Evolutionary conservation across 345 rosid species (phyloP), one percentile per base, ranked within the genome.

Genomic region (Eutrema heterophyllum): DNA sequence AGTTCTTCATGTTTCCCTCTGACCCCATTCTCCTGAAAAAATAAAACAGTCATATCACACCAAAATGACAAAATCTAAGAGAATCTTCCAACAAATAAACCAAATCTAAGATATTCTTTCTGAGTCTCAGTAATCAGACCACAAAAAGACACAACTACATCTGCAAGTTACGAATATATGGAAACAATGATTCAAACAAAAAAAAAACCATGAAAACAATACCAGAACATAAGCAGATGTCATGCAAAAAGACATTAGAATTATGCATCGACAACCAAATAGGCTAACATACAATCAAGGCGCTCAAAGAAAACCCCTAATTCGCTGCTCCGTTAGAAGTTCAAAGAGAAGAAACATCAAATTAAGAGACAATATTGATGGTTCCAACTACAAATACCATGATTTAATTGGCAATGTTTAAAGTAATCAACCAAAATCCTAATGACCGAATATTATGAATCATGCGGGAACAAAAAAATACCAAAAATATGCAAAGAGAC

Each of bases 1-100:
- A 63, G 15, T 78, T 84, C 78, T 79, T 81, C 16, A 18, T 77
- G 32, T 52, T 32, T 72, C 58, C 83, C 77, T 80, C 80, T 35
- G 64, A 62, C 60, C 49, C 87, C 92, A 86, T 84, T 21, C 21
- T 46, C 50, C 59, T 60, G 58, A 5, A 10, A 49, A 26, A 18
- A 1, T 1, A 69, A 50, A 54, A 64, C 4, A 67, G 53, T 41
- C 51, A 54, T 35, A 50, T 67, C 60, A 11, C 49, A 24, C 32
- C 32, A 15, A 44, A 43, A 44, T 5, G 48, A 14, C 48, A 44
- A 53, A 40, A 30, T 16, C 2, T 16, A 16, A 44, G 14, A 56
- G 24, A 41, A 56, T 1, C 35, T 46, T 57, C n/a, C n/a, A 46
- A 13, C 7, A 0, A 32, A 51, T 6, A 41, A 62, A 40, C 36